Evolutionary conservation across 257 asterid genomes (phyloP), one percentile per base, ranked within the genome.

Genomic region (Gentiana dahurica): DNA sequence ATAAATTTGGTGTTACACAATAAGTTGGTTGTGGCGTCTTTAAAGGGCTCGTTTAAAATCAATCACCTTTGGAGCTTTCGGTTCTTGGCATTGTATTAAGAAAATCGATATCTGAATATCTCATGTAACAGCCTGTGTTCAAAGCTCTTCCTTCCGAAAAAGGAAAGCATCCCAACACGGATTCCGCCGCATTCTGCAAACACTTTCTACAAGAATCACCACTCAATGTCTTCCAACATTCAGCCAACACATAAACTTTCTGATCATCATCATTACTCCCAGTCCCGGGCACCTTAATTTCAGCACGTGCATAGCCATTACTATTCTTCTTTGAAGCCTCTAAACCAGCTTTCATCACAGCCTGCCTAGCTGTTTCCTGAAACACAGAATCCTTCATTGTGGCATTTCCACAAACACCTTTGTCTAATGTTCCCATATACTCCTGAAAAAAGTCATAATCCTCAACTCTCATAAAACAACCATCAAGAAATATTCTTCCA

Each of bases 381-480:
- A 73, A 77, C 34, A 54, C 50, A 2, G 68, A 47, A 62, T 51
- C 34, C 61, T 59, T 73, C 36, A 38, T 52, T 3, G 80, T 73
- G 64, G 36, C 65, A 49, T 73, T 73, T 39, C 74, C 83, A 68
- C 83, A 77, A 12, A 62, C 54, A 10, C 57, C 62, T 36, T 10
- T 53, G 57, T 77, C 80, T 6, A 41, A 62, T 36, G 69, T 69
- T 53, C 83, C 77, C 4, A 62, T 41, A 51, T 60, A 75, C 81
- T 86, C 86, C 1, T 75, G 59, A 57, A 59, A 82, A 72, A 89
- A 89, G 49, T 73, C 70, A 63, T 84, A 86, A 58, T 82, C 84
- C 75, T 80, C 94, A 10, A 73, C 73, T 33, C 95, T 69, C 90
- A 89, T 82, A 44, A 84, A 89, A 71, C 97, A 89, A 35, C 97